Evolutionary conservation across 805 yeast species (phyloP).

Genomic region (Yarrowia porcina): DNA sequence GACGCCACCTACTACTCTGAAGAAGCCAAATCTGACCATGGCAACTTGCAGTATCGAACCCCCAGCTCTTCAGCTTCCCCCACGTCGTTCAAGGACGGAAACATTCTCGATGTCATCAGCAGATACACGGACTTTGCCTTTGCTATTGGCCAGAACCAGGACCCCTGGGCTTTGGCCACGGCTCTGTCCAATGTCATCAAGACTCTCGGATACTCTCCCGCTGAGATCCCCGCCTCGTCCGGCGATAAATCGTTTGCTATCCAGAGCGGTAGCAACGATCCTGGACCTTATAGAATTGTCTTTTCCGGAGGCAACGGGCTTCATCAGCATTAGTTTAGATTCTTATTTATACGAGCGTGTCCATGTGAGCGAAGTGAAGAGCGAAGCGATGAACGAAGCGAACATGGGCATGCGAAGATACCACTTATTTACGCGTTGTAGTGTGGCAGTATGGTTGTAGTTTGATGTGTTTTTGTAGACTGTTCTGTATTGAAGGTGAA

Average conservation of each 20-base stretch:
- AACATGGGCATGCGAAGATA: no score
- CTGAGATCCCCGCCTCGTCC: neutral
- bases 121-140: neutral
- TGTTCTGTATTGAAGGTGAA: no score
- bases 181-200: neutral
- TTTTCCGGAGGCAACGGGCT: conserved; percentile 7
- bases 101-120: neutral
- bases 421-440: no score
- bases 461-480: no score
- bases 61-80: neutral
- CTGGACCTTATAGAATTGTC: neutral
- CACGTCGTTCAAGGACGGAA: neutral
- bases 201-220: neutral
- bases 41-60: conserved; percentile 2
- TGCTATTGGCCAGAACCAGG: neutral
- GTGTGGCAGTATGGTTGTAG: no score
- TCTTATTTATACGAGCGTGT: neutral
- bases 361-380: neutral
- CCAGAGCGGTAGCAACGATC: neutral
- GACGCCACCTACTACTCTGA: conserved; percentile 6
- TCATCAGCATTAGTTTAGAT: conserved; percentile 5
- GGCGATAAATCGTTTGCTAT: neutral
- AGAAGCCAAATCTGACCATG: neutral
- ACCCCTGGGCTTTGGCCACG: neutral
- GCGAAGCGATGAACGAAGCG: no score